A percentile compares a stretch with the other conserved stretches of the same genome.
phyloP scores from a whole-genome alignment of 2,329 filamentous ascomycete species.

The Fusarium penzigii region DNA sequence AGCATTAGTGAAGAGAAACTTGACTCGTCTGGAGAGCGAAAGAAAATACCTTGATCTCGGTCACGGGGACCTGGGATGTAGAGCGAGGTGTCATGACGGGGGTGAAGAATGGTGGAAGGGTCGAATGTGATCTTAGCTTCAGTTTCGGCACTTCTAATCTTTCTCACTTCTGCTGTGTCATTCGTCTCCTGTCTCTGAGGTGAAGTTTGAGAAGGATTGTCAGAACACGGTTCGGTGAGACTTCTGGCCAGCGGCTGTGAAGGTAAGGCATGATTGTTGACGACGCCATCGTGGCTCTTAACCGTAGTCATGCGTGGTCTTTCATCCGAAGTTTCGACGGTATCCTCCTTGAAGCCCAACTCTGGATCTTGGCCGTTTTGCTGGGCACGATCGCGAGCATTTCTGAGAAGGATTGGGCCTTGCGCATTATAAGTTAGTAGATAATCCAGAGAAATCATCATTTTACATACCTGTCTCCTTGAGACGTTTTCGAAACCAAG shows the following conservation, averaged over 20 bases:
- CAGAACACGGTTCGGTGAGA: not conserved
- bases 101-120: conserved; percentile 27
- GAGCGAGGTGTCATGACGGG: conserved; percentile 25
- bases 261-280: not conserved
- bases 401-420: conserved; percentile 20
- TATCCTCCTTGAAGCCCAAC: not conserved
- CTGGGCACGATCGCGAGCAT: conserved; percentile 2
- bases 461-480: conserved; percentile 36
- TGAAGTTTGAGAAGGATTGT: not conserved
- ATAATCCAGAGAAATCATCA: not conserved
- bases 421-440: conserved; percentile 1
- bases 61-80: conserved; percentile 37
- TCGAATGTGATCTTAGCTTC: conserved; percentile 32
- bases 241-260: not conserved
- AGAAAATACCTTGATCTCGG: conserved; percentile 29
- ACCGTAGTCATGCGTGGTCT: not conserved
- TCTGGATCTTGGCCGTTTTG: not conserved
- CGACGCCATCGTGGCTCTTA: not conserved
- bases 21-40: too few relatives aligned
- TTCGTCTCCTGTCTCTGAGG: not conserved
- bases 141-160: not conserved
- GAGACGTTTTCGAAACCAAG: conserved; percentile 50
- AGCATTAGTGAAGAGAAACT: not conserved
- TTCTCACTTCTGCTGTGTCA: not conserved
- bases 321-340: not conserved